Base-by-base conservation (phyloP, 2,329 filamentous ascomycete genomes). In the Talaromyces verruculosus region DNA sequence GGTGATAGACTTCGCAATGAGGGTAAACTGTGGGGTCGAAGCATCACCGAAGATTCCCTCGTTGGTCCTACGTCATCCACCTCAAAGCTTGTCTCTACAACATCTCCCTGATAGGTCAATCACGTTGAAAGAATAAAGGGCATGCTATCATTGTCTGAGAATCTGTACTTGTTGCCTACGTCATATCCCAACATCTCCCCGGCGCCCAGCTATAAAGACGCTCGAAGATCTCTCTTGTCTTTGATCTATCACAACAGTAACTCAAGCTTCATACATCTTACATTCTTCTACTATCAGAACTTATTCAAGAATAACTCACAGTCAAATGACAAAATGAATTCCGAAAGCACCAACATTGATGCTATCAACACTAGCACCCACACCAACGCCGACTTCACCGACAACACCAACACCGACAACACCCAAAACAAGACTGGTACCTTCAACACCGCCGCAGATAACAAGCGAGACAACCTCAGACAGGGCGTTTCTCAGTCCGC, bases 391-490 rank as follows among this genome's bases (percentile, higher is more conserved):
- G 22, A 45, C 37, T 43, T 15, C 57, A 19, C 37, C 57, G 22
- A 41, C 37, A n/a, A 13, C 15, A 59, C 43, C 37, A 6, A 22
- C n/a, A 41, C 10, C 3, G 3, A 60, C 39, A 28, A 5, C 33
- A 43, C 19, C 11, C 10, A 35, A n/a, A 58, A 30, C 35, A 60
- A 60, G 22, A 60, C 57, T 4, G 39, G 39, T n/a, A 7, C 33
- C 19, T 22, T 57, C 53, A 57, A 57, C 53, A 10, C 22, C 3
- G n/a, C 11, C 30, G 28, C 33, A 60, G 39, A 45, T 7, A 43
- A 43, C 17, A 41, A 60, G 22, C 57, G 39, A 3, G 57, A 43
- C 35, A 59, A 59, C 57, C 57, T 59, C 57, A 17, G 37, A n/a
- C 35, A 28, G 17, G 57, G 25, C 10, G 15, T 37, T 11, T 22